Evolutionary conservation across 1,139 yeast genomes (phyloP).

Genomic region (Candida frijolesensis): DNA sequence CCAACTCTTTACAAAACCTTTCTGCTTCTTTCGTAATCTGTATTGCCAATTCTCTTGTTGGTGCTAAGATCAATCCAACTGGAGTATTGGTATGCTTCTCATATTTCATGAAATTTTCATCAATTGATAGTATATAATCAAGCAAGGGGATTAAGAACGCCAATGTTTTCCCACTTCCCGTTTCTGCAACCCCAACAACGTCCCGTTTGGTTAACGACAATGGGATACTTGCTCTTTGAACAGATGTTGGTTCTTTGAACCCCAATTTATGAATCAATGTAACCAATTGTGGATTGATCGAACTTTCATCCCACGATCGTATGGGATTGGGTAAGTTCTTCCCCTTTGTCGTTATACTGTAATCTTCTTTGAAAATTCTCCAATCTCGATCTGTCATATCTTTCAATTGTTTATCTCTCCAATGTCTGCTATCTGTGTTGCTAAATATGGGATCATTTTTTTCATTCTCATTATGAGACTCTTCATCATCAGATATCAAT

Average conservation of each 20-base stretch:
- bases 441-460: conserved; percentile 22
- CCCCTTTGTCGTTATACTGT: conserved; percentile 64
- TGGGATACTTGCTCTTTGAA: conserved; percentile 88
- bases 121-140: conserved; percentile 50
- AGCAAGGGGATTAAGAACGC: conserved; percentile 79
- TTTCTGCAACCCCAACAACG: conserved; percentile 88
- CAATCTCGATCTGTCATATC: conserved; percentile 85
- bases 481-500: conserved; percentile 27
- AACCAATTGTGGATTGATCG: conserved; percentile 42
- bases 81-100: conserved; percentile 38
- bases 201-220: conserved; percentile 63
- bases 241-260: conserved; percentile 76
- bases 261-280: conserved; percentile 40
- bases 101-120: conserved; percentile 34
- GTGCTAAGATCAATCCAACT: conserved; percentile 75
- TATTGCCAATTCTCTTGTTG: conserved; percentile 91
- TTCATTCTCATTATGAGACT: conserved; percentile 15
- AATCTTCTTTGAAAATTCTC: conserved; percentile 86
- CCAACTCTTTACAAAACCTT: conserved; percentile 45
- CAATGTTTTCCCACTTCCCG: conserved; percentile 94
- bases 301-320: conserved; percentile 67
- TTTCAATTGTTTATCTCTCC: conserved; percentile 66
- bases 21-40: conserved; percentile 74
- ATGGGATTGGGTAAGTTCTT: conserved; percentile 58
- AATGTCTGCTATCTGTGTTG: conserved; percentile 46